phyloP scores from a whole-genome alignment of 192 early-diverging fungal species.

The Coemansia sp. region DNA sequence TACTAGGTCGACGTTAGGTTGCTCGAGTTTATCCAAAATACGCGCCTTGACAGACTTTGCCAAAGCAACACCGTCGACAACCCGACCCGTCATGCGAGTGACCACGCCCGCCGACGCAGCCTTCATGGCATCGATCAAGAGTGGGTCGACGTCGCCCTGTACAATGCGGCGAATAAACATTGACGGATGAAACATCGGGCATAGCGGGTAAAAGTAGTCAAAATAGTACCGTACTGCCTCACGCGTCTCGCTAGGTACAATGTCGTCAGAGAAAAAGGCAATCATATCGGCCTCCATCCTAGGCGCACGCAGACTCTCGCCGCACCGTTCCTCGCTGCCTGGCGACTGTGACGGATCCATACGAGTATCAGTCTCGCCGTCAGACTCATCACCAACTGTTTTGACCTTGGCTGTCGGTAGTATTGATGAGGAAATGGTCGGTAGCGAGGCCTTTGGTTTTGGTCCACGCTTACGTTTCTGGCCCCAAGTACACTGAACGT shows the following conservation, averaged over 20 bases:
- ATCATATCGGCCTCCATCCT: conserved; percentile 30
- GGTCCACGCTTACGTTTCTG: conserved; percentile 52
- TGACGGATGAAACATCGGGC: conserved; percentile 52
- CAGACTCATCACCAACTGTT: background rate
- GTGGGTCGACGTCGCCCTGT: conserved; percentile 41
- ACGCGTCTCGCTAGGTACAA: conserved; percentile 31
- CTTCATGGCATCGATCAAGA: conserved; percentile 49
- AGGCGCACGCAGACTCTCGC: conserved; percentile 34
- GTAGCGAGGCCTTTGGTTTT: conserved; percentile 32
- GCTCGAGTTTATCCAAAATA: conserved; percentile 38
- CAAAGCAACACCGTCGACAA: conserved; percentile 34
- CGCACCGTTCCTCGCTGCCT: background rate
- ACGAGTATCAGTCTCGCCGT: conserved; percentile 8
- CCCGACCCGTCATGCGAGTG: conserved; percentile 30
- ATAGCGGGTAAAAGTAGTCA: conserved; percentile 53
- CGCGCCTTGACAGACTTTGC: conserved; percentile 41
- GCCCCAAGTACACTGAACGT: conserved; percentile 49
- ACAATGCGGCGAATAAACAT: conserved; percentile 53
- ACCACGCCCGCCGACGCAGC: conserved; percentile 43
- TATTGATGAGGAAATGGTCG: background rate
- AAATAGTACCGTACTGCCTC: conserved; percentile 52
- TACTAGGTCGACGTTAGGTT: conserved; percentile 33
- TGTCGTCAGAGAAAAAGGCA: conserved; percentile 36
- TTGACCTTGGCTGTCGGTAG: background rate
- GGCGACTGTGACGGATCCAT: background rate